A percentile compares a stretch with the other conserved stretches of the same genome.
Evolutionary conservation across 305 asterid species (phyloP).

Genomic region (Solanum hybrid): DNA sequence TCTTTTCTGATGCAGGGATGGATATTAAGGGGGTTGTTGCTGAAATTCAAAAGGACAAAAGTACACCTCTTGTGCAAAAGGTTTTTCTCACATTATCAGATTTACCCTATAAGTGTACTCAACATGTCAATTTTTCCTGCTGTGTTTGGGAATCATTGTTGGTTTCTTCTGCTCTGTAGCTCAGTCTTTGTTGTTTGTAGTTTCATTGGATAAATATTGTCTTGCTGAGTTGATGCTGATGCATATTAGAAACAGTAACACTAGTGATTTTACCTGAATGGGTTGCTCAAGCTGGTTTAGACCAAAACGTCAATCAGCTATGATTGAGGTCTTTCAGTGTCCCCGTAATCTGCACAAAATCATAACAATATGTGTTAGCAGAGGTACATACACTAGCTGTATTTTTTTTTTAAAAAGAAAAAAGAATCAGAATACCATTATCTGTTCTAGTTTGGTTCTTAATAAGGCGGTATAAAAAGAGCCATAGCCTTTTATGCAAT

Average conservation of each 20-base stretch:
- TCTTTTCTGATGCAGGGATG: constrained; percentile 86
- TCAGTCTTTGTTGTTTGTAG: background rate
- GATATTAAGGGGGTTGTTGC: constrained; percentile 96
- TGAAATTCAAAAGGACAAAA: constrained; percentile 85
- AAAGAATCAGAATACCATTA: background rate
- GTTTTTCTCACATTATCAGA: constrained; percentile 35
- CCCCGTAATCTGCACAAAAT: background rate
- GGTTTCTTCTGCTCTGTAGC: background rate
- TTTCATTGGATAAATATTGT: constrained; percentile 6
- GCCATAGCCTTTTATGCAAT: background rate
- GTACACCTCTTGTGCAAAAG: constrained; percentile 77
- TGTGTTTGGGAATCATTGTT: background rate
- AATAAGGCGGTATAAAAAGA: background rate
- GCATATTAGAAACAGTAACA: constrained; percentile 9
- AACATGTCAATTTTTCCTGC: constrained; percentile 1
- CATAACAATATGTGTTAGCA: background rate
- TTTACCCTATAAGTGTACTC: constrained; percentile 16
- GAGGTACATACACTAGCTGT: background rate
- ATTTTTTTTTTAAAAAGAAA: background rate
- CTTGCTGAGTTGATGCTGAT: constrained; percentile 22
- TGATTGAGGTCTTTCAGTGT: constrained; percentile 58
- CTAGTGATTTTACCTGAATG: constrained; percentile 54
- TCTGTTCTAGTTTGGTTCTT: background rate
- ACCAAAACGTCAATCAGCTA: constrained; percentile 40
- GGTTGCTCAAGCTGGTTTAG: constrained; percentile 67